phyloP scores from a whole-genome alignment of 1,284 basidiomycete species.

The Omphalotus olearius region DNA sequence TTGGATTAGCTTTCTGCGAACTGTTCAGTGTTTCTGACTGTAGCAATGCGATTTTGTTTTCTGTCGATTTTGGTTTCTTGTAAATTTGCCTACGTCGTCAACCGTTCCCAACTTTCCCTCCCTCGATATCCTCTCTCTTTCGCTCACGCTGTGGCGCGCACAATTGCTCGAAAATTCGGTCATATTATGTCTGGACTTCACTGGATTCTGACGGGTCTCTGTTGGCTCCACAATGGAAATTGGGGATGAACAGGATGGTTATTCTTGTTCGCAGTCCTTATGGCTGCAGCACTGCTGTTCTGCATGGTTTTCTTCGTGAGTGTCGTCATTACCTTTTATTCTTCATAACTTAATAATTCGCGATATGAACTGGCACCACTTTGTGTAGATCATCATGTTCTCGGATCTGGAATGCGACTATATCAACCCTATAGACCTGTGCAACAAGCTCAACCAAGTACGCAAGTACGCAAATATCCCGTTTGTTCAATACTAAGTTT shows the following conservation, averaged over 20 bases:
- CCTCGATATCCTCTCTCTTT: not conserved
- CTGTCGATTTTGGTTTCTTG: too few relatives aligned
- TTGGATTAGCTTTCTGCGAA: too few relatives aligned
- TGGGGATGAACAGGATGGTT: constrained; percentile 70
- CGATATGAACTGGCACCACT: not conserved
- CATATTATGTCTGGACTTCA: constrained; percentile 32
- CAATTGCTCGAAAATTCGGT: constrained; percentile 12
- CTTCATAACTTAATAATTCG: not conserved
- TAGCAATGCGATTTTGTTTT: too few relatives aligned
- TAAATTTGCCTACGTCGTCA: too few relatives aligned
- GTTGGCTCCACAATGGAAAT: not conserved
- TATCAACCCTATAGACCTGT: constrained; percentile 99
- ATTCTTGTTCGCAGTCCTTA: constrained; percentile 90
- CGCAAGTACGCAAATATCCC: constrained; percentile 13
- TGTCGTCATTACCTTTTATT: constrained; percentile 21
- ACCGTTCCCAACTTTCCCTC: too few relatives aligned
- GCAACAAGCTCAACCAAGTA: constrained; percentile 99
- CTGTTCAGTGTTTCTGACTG: not conserved
- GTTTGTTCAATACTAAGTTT: constrained; percentile 1
- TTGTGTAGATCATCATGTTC: constrained; percentile 96
- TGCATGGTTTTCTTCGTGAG: constrained; percentile 98
- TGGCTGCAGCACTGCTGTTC: constrained; percentile 90
- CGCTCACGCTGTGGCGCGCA: not conserved
- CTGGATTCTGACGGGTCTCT: too few relatives aligned
- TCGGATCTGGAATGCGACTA: constrained; percentile 98